These are phyloP conservation scores for Penicillium sp. DNA, from an alignment of 2,329 filamentous ascomycete species.

Conservation along the genomic window DNA sequence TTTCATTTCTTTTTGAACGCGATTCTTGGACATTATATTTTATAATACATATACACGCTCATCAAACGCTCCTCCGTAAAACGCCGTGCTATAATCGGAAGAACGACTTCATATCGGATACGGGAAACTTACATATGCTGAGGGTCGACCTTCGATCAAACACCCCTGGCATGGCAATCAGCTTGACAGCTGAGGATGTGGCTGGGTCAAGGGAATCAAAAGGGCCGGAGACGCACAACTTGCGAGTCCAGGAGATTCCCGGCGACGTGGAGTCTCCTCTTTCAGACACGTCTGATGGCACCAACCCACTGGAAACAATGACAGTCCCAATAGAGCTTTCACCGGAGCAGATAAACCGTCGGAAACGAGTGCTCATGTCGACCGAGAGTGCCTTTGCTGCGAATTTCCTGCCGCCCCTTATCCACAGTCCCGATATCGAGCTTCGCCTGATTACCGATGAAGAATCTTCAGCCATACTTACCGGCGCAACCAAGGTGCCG, in stretches of 20 bases:
- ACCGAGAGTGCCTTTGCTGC: slow-evolving; percentile 40
- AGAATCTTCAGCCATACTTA: slow-evolving; percentile 32
- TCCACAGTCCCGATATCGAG: slow-evolving; percentile 37
- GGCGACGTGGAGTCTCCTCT: neutral
- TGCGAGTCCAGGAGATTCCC: neutral
- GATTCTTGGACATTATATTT: neutral
- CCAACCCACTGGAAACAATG: neutral
- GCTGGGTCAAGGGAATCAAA: slow-evolving; percentile 5
- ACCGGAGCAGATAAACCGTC: slow-evolving; percentile 14
- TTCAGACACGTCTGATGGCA: neutral
- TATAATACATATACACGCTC: neutral
- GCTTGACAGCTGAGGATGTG: slow-evolving; percentile 2
- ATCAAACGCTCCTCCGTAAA: neutral
- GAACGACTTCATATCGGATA: neutral
- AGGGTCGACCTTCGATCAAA: neutral
- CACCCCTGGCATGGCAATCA: slow-evolving; percentile 20
- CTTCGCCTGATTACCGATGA: slow-evolving; percentile 41
- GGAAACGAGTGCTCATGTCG: slow-evolving; percentile 32
- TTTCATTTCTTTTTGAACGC: neutral
- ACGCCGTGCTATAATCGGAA: neutral
- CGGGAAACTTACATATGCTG: neutral
- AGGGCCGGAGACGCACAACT: neutral
- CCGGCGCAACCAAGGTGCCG: slow-evolving; percentile 34
- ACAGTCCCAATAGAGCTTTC: neutral
- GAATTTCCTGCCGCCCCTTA: slow-evolving; percentile 34